Evolutionary conservation across 106 monocot species (phyloP).

Genomic region (Acanthochlamys bracteata): DNA sequence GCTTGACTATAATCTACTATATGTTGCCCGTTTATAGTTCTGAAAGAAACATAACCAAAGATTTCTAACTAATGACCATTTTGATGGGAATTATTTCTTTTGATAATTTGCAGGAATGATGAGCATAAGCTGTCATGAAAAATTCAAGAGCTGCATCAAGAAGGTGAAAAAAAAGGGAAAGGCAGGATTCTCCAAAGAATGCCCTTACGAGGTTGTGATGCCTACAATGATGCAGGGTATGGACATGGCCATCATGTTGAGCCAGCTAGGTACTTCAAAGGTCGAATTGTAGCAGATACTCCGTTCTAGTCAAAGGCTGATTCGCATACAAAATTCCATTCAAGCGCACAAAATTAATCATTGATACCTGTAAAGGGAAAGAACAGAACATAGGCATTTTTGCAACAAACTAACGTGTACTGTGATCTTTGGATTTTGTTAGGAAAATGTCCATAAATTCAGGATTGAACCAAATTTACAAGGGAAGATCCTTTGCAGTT

Average conservation of each 20-base stretch:
- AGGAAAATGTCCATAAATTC: too few species aligned
- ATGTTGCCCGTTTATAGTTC: too few species aligned
- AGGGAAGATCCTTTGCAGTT: too few species aligned
- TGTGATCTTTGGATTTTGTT: too few species aligned
- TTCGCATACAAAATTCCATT: too few species aligned
- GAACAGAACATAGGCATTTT: too few species aligned
- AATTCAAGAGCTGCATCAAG: conserved; percentile 74
- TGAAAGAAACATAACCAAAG: background rate
- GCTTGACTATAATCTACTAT: too few species aligned
- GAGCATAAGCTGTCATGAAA: conserved; percentile 71
- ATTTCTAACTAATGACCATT: background rate
- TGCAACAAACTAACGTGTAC: too few species aligned
- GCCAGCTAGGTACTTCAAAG: conserved; percentile 48
- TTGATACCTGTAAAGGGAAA: too few species aligned
- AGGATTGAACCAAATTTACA: too few species aligned
- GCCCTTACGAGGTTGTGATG: conserved; percentile 60
- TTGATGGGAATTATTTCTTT: background rate
- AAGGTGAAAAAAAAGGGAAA: conserved; percentile 68
- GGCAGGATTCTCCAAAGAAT: conserved; percentile 60
- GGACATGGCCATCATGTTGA: conserved; percentile 91
- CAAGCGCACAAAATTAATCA: too few species aligned
- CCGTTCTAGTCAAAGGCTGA: too few species aligned
- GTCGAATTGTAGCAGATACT: conserved; percentile 27
- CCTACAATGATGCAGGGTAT: conserved; percentile 84
- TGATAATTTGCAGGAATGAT: conserved; percentile 40